phyloP scores from a whole-genome alignment of 495 filamentous ascomycete genomes.

The Extremus antarcticus region DNA sequence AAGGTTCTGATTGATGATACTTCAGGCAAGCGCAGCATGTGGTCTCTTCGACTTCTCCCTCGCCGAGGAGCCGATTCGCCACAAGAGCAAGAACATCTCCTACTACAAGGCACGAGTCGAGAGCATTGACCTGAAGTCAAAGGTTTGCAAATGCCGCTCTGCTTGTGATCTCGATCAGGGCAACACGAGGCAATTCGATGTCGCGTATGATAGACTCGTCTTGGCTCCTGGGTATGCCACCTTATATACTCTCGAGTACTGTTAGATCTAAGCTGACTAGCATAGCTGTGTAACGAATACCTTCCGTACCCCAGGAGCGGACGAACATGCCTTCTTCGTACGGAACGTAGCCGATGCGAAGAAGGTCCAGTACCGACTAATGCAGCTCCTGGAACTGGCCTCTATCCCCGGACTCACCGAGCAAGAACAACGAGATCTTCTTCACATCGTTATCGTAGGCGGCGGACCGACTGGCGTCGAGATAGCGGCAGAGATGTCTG shows the following conservation, averaged over 20 bases:
- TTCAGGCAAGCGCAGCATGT: constrained; percentile 11
- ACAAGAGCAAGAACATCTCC: constrained; percentile 6
- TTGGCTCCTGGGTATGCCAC: constrained; percentile 9
- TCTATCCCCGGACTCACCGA: constrained; percentile 5
- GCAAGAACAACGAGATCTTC: constrained; percentile 6
- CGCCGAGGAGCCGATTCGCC: constrained; percentile 9
- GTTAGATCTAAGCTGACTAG: background rate
- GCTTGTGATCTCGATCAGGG: constrained; percentile 2
- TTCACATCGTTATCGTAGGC: constrained; percentile 14
- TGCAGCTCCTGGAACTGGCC: constrained; percentile 10
- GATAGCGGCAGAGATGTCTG: constrained; percentile 11
- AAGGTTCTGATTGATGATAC: background rate
- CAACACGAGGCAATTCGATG: constrained; percentile 1
- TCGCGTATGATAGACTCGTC: constrained; percentile 9
- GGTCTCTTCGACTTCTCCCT: constrained; percentile 14
- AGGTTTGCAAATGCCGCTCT: constrained; percentile 3
- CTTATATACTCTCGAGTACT: background rate
- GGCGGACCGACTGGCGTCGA: constrained; percentile 13
- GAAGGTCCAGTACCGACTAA: constrained; percentile 10
- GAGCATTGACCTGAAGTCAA: constrained; percentile 3
- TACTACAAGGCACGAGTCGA: constrained; percentile 13
- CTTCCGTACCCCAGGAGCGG: constrained; percentile 11
- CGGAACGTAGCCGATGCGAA: constrained; percentile 9
- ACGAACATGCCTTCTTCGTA: constrained; percentile 14
- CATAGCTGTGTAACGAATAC: constrained; percentile 4